Conservation (phyloP, 2,329 filamentous ascomycete species). For the Didymella lethalis region DNA sequence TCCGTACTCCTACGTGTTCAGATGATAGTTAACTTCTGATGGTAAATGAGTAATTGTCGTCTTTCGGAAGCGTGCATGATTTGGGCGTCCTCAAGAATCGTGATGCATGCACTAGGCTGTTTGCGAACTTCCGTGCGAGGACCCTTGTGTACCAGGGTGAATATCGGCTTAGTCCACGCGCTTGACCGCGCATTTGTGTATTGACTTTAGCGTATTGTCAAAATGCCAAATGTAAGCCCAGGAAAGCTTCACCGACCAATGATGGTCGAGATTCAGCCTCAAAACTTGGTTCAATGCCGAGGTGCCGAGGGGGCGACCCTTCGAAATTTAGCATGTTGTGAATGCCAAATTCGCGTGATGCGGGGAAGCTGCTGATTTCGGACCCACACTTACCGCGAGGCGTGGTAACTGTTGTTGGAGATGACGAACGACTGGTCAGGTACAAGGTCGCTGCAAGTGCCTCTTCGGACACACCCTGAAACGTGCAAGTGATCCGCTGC, state of each 20-base stretch:
- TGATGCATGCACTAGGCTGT: slow-evolving; percentile 5
- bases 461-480: slow-evolving; percentile 23
- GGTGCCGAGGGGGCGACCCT: slow-evolving; percentile 19
- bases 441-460: slow-evolving; percentile 23
- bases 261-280: neutral
- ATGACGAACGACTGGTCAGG: slow-evolving; percentile 18
- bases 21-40: neutral
- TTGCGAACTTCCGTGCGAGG: slow-evolving; percentile 9
- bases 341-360: slow-evolving; percentile 17
- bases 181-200: neutral
- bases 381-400: slow-evolving; percentile 9
- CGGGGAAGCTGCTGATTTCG: slow-evolving; percentile 14
- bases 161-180: neutral
- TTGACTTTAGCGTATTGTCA: neutral
- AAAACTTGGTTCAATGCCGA: slow-evolving; percentile 8
- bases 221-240: neutral
- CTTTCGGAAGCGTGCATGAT: neutral
- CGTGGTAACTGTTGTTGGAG: slow-evolving; percentile 5
- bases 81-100: neutral
- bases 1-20: neutral
- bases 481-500: slow-evolving; percentile 24
- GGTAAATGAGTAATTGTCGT: neutral
- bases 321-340: slow-evolving; percentile 3
- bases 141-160: neutral
- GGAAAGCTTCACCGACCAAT: slow-evolving; percentile 3